Conservation (phyloP, 345 rosid genomes). For the Raphanus sativus region DNA sequence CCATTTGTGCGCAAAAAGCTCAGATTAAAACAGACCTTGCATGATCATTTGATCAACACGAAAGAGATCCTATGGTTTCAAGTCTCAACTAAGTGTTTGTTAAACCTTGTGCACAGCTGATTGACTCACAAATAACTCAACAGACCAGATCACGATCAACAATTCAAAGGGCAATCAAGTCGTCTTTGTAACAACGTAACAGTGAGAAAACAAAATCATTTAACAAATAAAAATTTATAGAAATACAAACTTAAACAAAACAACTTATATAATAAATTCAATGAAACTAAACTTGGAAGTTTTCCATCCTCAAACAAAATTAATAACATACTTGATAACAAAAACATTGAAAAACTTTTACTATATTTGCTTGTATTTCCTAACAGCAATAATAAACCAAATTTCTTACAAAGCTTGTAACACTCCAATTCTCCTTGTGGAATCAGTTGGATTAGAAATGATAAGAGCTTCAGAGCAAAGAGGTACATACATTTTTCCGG, state of each 20-base stretch:
- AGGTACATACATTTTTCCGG: constrained; percentile 40
- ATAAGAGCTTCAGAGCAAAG: constrained; percentile 49
- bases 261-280: too few species aligned
- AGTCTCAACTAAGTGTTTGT: too few species aligned
- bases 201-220: background rate
- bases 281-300: too few species aligned
- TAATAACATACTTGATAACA: background rate
- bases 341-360: background rate
- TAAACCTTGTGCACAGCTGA: too few species aligned
- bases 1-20: too few species aligned
- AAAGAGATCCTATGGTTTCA: too few species aligned
- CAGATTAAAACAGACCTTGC: too few species aligned
- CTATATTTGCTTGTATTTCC: background rate
- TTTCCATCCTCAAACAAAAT: background rate
- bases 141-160: background rate
- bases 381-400: background rate
- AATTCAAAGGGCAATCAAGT: constrained; percentile 2
- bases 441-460: constrained; percentile 37
- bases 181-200: background rate
- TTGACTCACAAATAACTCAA: background rate
- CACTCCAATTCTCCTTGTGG: constrained; percentile 8
- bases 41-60: too few species aligned
- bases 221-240: too few species aligned
- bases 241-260: too few species aligned
- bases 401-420: background rate